Base-by-base conservation (phyloP, 2,329 filamentous ascomycete genomes). In the Cytospora leucostoma region DNA sequence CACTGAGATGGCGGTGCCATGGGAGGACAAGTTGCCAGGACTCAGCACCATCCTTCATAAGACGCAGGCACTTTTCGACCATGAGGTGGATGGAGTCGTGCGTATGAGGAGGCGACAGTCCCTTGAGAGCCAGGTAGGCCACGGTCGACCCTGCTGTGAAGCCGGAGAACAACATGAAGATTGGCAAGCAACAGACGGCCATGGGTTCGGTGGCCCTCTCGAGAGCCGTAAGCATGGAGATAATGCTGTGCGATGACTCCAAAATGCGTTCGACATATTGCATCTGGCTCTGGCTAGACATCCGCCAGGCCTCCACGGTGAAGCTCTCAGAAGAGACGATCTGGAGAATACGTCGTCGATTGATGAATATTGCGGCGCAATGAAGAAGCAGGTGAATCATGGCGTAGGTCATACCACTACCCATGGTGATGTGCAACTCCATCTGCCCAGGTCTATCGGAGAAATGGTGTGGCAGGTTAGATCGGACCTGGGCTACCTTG, bases 401-500 rank as follows among this genome's bases (percentile, higher is more conserved):
- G 66, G 84, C 84, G 70, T 84, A 87, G 0, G 83, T 86, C 69
- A 83, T 84, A 61, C 84, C 84, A 52, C 84, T 86, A 40, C 84
- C 84, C 84, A 87, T 87, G 21, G 84, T 86, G 70, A 87, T 85
- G 72, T 87, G 84, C 6, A 86, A 76, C 69, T 81, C 84, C 70
- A 87, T 84, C 73, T 87, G 84, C 47, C 82, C 82, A 0, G 83
- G 81, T 74, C 87, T 86, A 70, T 87, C 84, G 66, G 84, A 78
- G 62, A 84, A 86, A 72, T 86, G 84, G 76, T 84, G 80, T 1
- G 84, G 84, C 52, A 87, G 73, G 1, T 81, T 80, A 65, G 76
- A 77, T 37, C 84, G 81, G 12, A 87, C 80, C 10, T 76, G 74
- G 38, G 86, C 83, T 63, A 87, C 85, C 61, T 84, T 82, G 32